A percentile compares a stretch with the other conserved stretches of the same genome.
These are phyloP conservation scores for Rhizophora apiculata DNA, from an alignment of 345 rosid species.

Conservation along the genomic window DNA sequence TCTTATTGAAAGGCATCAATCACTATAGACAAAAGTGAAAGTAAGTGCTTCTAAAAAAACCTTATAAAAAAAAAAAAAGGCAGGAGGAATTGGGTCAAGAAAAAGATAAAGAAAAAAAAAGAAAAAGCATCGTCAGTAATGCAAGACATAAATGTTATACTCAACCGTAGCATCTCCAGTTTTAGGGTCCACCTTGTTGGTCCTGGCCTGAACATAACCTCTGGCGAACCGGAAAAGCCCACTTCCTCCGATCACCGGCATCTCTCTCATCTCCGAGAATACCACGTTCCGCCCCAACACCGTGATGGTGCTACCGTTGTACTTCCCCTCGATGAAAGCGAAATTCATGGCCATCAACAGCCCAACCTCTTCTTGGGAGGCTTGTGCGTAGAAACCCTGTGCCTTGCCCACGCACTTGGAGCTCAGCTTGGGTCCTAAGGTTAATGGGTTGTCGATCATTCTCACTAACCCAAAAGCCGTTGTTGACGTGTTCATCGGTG, in stretches of 20 bases:
- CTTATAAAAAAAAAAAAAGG: too few species aligned
- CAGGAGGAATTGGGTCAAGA: too few species aligned
- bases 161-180: slow-evolving; percentile 44
- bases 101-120: too few species aligned
- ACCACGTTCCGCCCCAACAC: slow-evolving; percentile 45
- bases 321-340: slow-evolving; percentile 16
- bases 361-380: slow-evolving; percentile 7
- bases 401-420: slow-evolving; percentile 16
- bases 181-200: slow-evolving; percentile 22
- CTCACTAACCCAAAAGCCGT: slow-evolving; percentile 39
- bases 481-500: slow-evolving; percentile 27
- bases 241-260: slow-evolving; percentile 64
- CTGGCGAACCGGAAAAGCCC: slow-evolving; percentile 59
- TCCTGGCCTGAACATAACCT: slow-evolving; percentile 52
- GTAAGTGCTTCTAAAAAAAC: too few species aligned
- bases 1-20: too few species aligned
- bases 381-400: slow-evolving; percentile 13
- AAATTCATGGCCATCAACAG: slow-evolving; percentile 18
- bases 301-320: slow-evolving; percentile 26
- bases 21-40: too few species aligned
- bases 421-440: slow-evolving; percentile 3
- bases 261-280: slow-evolving; percentile 41
- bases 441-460: slow-evolving; percentile 11
- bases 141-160: slow-evolving; percentile 38
- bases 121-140: slow-evolving; percentile 19